Evolutionary conservation across 331 rosid species (phyloP).

Genomic region (Telfairia occidentalis): DNA sequence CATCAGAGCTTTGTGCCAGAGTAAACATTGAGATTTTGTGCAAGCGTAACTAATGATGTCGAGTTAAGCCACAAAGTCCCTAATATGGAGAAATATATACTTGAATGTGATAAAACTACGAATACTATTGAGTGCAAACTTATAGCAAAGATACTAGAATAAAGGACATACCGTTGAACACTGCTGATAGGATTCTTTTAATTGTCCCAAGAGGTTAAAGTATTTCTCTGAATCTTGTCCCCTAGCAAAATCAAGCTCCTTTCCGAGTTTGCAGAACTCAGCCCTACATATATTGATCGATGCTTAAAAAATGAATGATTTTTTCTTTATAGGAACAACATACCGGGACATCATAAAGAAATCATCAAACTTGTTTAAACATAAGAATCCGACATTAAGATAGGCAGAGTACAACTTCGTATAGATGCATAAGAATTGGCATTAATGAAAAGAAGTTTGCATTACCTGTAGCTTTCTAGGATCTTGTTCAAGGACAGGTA

Average conservation of each 20-base stretch:
- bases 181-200: constrained; percentile 56
- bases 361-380: background rate
- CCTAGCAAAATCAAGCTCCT: constrained; percentile 48
- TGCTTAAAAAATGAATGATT: background rate
- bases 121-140: background rate
- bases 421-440: background rate
- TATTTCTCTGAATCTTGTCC: constrained; percentile 53
- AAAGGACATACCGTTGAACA: constrained; percentile 49
- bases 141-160: background rate
- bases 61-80: background rate
- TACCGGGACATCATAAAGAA: constrained; percentile 9
- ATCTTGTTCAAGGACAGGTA: constrained; percentile 79
- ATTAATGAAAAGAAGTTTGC: constrained; percentile 11
- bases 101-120: background rate
- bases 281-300: constrained; percentile 28
- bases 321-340: background rate
- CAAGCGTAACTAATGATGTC: background rate
- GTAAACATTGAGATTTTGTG: background rate
- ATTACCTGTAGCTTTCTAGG: constrained; percentile 68
- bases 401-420: background rate
- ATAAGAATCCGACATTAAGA: background rate
- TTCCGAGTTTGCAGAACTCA: constrained; percentile 55
- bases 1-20: background rate
- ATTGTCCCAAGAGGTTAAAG: constrained; percentile 34
- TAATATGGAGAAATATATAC: background rate